Percentiles rank a stretch among this genome's conserved stretches.
Evolutionary conservation across 2,329 filamentous ascomycete species (phyloP).

Genomic region (Alternaria gansuensis): DNA sequence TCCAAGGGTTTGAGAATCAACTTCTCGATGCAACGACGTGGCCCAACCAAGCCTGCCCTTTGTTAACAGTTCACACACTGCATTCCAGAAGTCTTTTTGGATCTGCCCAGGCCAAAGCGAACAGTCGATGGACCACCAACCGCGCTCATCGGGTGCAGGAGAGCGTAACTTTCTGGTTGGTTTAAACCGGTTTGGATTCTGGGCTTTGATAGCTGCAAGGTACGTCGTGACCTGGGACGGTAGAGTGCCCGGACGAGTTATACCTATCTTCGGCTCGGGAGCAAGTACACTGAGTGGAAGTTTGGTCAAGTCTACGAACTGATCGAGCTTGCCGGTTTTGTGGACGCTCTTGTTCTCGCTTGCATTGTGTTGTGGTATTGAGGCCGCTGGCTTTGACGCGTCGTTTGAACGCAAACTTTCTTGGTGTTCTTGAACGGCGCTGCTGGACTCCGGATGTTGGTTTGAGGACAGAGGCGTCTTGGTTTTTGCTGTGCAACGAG

Average conservation of each 20-base stretch:
- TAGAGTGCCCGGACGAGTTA: slow-evolving; percentile 25
- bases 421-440: background rate
- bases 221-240: slow-evolving; percentile 44
- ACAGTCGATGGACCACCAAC: slow-evolving; percentile 77
- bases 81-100: slow-evolving; percentile 68
- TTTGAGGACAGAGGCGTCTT: background rate
- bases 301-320: slow-evolving; percentile 32
- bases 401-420: background rate
- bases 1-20: slow-evolving; percentile 39
- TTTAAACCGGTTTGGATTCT: slow-evolving; percentile 45
- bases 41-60: slow-evolving; percentile 72
- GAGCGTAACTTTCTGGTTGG: slow-evolving; percentile 56
- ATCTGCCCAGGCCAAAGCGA: slow-evolving; percentile 61
- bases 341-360: background rate
- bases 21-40: slow-evolving; percentile 62
- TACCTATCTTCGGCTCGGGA: slow-evolving; percentile 36
- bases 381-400: background rate
- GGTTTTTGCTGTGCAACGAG: background rate
- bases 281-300: slow-evolving; percentile 39
- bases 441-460: no score
- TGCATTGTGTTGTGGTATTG: background rate
- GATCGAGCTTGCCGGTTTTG: background rate
- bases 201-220: slow-evolving; percentile 39
- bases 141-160: slow-evolving; percentile 71
- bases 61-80: slow-evolving; percentile 67